Evolutionary conservation across 1,284 basidiomycete genomes (phyloP), one percentile per base, ranked within the genome.

Genomic region (Tranzscheliella williamsii): DNA sequence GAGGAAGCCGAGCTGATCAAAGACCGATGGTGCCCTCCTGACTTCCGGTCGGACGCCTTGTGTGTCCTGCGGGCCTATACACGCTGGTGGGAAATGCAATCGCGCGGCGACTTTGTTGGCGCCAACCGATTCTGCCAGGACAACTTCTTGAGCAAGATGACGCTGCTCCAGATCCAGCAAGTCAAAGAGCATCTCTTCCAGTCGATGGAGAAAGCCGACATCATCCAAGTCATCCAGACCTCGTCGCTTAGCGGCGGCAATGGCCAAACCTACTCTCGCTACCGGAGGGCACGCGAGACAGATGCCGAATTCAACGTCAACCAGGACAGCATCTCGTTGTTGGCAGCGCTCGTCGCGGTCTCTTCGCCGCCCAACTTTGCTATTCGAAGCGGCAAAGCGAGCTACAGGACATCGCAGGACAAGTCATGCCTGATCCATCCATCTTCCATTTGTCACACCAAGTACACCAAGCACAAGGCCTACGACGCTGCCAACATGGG

Each of bases 301-400:
- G 35, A 90, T 89, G 72, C 81, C 79, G 58, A 73, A 37, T 64
- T 75, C 42, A 75, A 75, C 45, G 37, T 44, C 34, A 90, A 96
- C 73, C 84, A 84, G 24, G 82, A 88, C 42, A 89, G 86, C 31
- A 78, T 86, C 5, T 88, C 93, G 13, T 79, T 96, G n/a, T 81
- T 95, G 16, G 86, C 89, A 11, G 90, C 88, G 2, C 81, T 97
- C 42, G 88, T 96, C 65, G 86, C 91, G 3, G 85, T 91, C 42
- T 90, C 90, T 0, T 85, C 85, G 0, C 90, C 92, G 64, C 93
- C 93, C n/a, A 94, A 95, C 78, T 95, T 92, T 79, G 92, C 90
- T 2, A 85, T 96, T 43, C 82, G 88, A 27, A 85, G 84, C n/a
- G 84, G 85, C 5, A 86, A 88, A 39, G 87, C 83, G 75, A 82